Percentiles rank a stretch among this genome's conserved stretches.
Evolutionary conservation across 352 stramenopile species (phyloP).

Genomic region (Globisporangium echinulatum): DNA sequence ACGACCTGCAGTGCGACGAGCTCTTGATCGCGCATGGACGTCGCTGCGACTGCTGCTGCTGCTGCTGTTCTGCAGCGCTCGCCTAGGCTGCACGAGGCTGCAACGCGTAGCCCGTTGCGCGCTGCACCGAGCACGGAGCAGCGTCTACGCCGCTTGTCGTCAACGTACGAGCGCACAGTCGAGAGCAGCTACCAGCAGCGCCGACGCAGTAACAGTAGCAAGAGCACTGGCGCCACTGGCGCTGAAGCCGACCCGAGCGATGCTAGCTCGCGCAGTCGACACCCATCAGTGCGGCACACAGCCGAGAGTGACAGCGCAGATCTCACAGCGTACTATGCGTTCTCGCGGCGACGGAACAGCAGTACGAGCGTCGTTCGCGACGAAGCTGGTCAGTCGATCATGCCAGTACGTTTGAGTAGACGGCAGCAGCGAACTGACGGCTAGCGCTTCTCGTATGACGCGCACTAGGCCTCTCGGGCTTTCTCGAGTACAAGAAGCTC

Average conservation of each 20-base stretch:
- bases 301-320: slow-evolving; percentile 26
- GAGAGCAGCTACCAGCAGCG: slow-evolving; percentile 1
- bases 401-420: not conserved
- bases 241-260: not conserved
- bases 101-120: not conserved
- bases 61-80: not conserved
- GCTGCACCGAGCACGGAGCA: slow-evolving; percentile 1
- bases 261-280: not conserved
- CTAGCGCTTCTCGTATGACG: not conserved
- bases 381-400: slow-evolving; percentile 18
- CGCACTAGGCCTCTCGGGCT: slow-evolving; percentile 31
- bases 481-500: slow-evolving; percentile 66
- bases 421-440: too few relatives aligned
- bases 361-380: slow-evolving; percentile 37
- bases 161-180: slow-evolving; percentile 5
- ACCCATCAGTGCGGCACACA: not conserved
- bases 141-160: slow-evolving; percentile 7
- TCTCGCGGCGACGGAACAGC: slow-evolving; percentile 40
- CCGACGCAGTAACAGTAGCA: slow-evolving; percentile 1
- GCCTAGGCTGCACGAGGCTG: not conserved
- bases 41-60: not conserved
- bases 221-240: not conserved
- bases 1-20: not conserved
- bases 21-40: not conserved
- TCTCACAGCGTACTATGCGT: slow-evolving; percentile 58